A percentile compares a stretch with the other conserved stretches of the same genome.
phyloP scores from a whole-genome alignment of 306 rosid species.

The Quercus parvula region DNA sequence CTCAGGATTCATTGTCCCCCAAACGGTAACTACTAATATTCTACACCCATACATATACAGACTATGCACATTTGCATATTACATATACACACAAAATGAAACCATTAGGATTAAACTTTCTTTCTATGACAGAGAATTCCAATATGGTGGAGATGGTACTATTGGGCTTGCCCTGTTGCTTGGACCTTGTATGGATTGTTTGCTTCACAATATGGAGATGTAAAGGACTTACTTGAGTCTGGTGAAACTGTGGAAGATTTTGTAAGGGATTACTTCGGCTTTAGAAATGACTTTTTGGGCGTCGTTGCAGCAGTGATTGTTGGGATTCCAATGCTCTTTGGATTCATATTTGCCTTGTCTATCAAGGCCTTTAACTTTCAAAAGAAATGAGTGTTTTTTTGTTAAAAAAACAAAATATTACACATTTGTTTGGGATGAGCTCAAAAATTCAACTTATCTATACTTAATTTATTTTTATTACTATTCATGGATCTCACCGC shows the following conservation, averaged over 20 bases:
- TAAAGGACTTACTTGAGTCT: constrained; percentile 46
- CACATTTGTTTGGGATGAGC: no score
- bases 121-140: constrained; percentile 71
- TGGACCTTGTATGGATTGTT: constrained; percentile 78
- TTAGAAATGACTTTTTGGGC: constrained; percentile 51
- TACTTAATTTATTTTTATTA: no score
- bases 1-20: constrained; percentile 79
- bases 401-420: no score
- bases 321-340: constrained; percentile 60
- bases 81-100: not conserved
- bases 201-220: constrained; percentile 76
- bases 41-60: not conserved
- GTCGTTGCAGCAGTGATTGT: constrained; percentile 49
- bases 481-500: rapidly evolving
- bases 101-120: not conserved
- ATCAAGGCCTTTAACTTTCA: constrained; percentile 84
- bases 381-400: constrained; percentile 42
- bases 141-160: constrained; percentile 94
- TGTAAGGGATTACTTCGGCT: constrained; percentile 62
- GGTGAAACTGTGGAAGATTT: constrained; percentile 75
- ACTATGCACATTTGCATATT: not conserved
- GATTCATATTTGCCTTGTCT: constrained; percentile 64
- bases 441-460: no score
- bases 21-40: constrained; percentile 40
- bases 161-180: constrained; percentile 71